Percentiles rank a stretch among this genome's conserved stretches.
Evolutionary conservation across 176 grass and related monocot species (phyloP).

Genomic region (Triticum urartu): DNA sequence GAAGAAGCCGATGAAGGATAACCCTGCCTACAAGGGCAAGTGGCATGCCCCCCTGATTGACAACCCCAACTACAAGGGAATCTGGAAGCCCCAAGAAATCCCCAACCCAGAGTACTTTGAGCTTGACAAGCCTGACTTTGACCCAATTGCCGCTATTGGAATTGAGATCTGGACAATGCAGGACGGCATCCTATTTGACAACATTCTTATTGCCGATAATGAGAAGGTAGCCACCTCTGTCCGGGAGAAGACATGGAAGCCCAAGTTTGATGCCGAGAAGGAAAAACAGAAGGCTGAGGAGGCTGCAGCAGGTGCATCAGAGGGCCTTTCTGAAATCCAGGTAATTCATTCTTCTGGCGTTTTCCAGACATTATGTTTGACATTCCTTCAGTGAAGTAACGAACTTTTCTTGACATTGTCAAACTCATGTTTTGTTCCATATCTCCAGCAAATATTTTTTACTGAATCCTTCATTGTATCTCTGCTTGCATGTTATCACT

Average conservation of each 20-base stretch:
- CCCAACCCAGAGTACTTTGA: slow-evolving; percentile 96
- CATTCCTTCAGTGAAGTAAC: not conserved
- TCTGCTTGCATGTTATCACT: slow-evolving; percentile 4
- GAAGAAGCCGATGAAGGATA: slow-evolving; percentile 92
- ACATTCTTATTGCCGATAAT: slow-evolving; percentile 79
- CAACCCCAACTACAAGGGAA: slow-evolving; percentile 96
- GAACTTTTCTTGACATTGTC: not conserved
- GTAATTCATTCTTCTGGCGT: slow-evolving; percentile 31
- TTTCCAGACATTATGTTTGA: not conserved
- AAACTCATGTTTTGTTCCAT: not conserved
- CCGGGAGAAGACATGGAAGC: slow-evolving; percentile 83
- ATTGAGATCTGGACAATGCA: slow-evolving; percentile 99
- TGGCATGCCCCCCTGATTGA: slow-evolving; percentile 92
- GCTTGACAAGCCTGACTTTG: slow-evolving; percentile 74
- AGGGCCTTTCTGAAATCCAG: slow-evolving; percentile 73
- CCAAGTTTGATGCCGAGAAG: slow-evolving; percentile 89
- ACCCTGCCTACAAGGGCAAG: slow-evolving; percentile 97
- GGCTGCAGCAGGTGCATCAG: slow-evolving; percentile 45
- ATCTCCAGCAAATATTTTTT: not conserved
- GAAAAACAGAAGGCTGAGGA: slow-evolving; percentile 90
- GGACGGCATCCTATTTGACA: slow-evolving; percentile 92
- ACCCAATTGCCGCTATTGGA: slow-evolving; percentile 83
- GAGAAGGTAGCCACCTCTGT: slow-evolving; percentile 79
- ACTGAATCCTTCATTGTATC: not conserved
- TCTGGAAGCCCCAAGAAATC: slow-evolving; percentile 96